Conservation (phyloP, 306 rosid genomes). For the Pyrus bretschneideri region DNA sequence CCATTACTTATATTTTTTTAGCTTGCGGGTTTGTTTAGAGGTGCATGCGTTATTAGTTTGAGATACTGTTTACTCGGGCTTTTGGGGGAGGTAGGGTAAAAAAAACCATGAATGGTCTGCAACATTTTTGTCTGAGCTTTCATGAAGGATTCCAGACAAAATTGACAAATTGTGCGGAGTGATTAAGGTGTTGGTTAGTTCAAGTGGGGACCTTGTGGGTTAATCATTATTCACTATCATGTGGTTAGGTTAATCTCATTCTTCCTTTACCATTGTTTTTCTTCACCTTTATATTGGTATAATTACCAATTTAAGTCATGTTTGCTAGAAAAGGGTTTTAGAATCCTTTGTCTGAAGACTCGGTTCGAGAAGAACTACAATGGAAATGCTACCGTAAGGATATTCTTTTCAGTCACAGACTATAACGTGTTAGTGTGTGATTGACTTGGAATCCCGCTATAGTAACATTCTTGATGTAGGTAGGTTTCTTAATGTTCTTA, state of each 20-base stretch:
- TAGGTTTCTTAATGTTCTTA: neutral
- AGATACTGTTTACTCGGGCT: neutral
- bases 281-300: neutral
- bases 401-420: neutral
- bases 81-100: conserved; percentile 18
- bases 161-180: conserved; percentile 25
- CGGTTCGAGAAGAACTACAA: neutral
- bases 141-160: conserved; percentile 31
- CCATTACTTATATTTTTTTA: neutral
- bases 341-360: neutral
- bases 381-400: no score
- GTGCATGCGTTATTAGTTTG: neutral
- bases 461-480: no score
- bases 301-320: neutral
- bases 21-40: neutral
- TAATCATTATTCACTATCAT: conserved; percentile 25
- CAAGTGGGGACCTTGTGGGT: conserved; percentile 27
- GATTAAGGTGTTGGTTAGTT: conserved; percentile 22
- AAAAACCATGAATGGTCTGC: conserved; percentile 18
- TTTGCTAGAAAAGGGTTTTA: neutral
- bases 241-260: neutral
- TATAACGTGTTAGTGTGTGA: neutral
- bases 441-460: neutral
- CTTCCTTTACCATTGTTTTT: conserved; percentile 8
- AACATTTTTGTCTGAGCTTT: conserved; percentile 14